These are phyloP conservation scores for Tricholoma hemisulphureum DNA, from an alignment of 768 basidiomycete species.

Conservation along the genomic window DNA sequence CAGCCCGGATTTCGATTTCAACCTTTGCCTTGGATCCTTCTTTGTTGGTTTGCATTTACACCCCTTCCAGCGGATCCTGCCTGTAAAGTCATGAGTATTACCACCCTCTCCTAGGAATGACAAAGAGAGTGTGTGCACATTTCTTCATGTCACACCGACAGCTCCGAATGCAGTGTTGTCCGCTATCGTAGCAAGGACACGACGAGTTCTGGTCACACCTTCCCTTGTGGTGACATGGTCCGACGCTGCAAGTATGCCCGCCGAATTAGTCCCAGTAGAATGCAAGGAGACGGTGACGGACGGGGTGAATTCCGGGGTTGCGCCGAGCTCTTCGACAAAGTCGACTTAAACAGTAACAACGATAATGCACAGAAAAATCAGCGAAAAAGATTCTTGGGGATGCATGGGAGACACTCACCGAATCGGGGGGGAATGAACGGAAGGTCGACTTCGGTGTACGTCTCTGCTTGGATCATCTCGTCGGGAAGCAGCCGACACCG, in stretches of 20 bases:
- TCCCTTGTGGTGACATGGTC: slow-evolving; percentile 48
- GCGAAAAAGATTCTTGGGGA: too few species aligned
- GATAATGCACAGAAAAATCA: too few species aligned
- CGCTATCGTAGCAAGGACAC: slow-evolving; percentile 41
- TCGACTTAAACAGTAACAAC: slow-evolving; percentile 17
- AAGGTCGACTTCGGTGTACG: background rate
- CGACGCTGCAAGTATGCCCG: slow-evolving; percentile 22
- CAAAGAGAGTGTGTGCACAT: slow-evolving; percentile 12
- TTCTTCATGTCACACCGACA: slow-evolving; percentile 42
- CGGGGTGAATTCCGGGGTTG: slow-evolving; percentile 7
- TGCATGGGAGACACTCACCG: background rate
- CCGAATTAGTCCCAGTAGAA: background rate
- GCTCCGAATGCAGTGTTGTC: slow-evolving; percentile 43
- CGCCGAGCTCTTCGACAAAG: background rate
- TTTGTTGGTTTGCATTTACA: slow-evolving; percentile 35
- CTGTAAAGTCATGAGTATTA: slow-evolving; percentile 27
- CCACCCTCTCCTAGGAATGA: too few species aligned
- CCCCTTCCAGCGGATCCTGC: slow-evolving; percentile 40
- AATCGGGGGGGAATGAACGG: slow-evolving; percentile 6
- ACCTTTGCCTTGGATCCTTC: slow-evolving; percentile 8
- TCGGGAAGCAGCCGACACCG: slow-evolving; percentile 21
- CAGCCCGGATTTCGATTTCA: background rate
- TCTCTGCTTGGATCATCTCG: slow-evolving; percentile 2
- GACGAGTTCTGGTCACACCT: slow-evolving; percentile 36
- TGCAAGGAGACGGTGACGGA: background rate